These are phyloP conservation scores for Tulasnella sp. DNA, from an alignment of 768 basidiomycete species.

Conservation along the genomic window DNA sequence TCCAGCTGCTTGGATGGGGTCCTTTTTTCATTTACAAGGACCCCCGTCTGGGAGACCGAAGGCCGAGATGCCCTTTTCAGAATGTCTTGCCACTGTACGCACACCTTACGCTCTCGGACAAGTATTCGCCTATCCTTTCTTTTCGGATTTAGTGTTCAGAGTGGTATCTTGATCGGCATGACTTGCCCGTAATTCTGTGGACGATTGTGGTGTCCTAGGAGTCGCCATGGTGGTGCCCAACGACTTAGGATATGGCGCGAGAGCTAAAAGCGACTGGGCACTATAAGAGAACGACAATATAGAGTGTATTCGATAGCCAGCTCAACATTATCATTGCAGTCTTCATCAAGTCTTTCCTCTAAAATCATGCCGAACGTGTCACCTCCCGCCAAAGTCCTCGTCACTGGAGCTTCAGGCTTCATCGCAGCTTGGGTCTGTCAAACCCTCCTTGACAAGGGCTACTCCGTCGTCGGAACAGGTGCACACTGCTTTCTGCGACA, in stretches of 20 bases:
- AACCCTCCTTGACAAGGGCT: slow-evolving; percentile 63
- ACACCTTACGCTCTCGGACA: neutral
- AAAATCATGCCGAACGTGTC: slow-evolving; percentile 47
- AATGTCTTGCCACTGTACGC: neutral
- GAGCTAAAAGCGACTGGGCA: neutral
- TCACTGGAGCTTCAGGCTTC: slow-evolving; percentile 65
- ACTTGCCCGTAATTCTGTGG: neutral
- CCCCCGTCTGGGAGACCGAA: neutral
- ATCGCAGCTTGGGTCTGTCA: slow-evolving; percentile 64
- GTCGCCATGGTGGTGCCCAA: neutral
- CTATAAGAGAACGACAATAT: neutral
- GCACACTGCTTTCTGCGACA: neutral
- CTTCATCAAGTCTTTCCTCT: neutral
- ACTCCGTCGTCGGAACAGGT: slow-evolving; percentile 43
- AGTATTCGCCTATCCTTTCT: neutral
- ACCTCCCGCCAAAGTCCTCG: slow-evolving; percentile 53
- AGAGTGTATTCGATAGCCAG: neutral
- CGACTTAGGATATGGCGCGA: too few species aligned
- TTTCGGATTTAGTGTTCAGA: neutral
- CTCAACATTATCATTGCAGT: neutral
- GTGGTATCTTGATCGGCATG: neutral
- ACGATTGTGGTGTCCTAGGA: neutral
- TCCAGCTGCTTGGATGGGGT: neutral
- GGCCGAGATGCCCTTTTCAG: neutral
- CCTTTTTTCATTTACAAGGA: neutral